Evolutionary conservation across 352 stramenopile species (phyloP), one percentile per base, ranked within the genome.

Genomic region (Phytopythium boreale): DNA sequence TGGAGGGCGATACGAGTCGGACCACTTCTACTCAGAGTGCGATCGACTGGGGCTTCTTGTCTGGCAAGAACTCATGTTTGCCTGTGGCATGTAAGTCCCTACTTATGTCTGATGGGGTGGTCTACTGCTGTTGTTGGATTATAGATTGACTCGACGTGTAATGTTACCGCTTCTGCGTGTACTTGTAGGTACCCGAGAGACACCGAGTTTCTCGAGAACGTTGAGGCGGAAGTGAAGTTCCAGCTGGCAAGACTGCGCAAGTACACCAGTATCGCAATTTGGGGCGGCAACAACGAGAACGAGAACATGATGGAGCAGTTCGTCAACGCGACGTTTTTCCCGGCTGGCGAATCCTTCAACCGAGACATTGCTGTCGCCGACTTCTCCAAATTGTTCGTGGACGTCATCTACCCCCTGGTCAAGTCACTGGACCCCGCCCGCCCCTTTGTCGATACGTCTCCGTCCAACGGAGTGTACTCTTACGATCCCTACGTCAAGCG

Each of bases 51-150:
- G 90, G 15, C 70, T 97, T n/a, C 61, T 97, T 27, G 76, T 97
- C 19, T 97, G 88, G 86, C 87, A 97, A 60, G 90, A 97, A 71
- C 72, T 95, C 56, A 97, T 97, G 90, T 97, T 96, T 64, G 89
- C 90, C 11, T 97, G 89, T 62, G 84, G 82, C 51, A 86, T 93
- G 79, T 95, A 92, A 62, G 69, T 72, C 41, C 26, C 11, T 43
- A 11, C 12, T 19, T 17, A 29, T 31, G 19, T 24, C 15, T 61
- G 20, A 20, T 27, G 8, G 9, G 8, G 22, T n/a, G 22, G 31
- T 36, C 31, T 36, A 36, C 9, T 31, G 9, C 8, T 19, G n/a
- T n/a, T n/a, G 12, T 17, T 19, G 22, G 19, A 2, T 4, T 10
- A 52, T 31, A 8, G 46, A 31, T 22, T 19, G 20, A 31, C 46